Evolutionary conservation across 2,329 filamentous ascomycete species (phyloP), one percentile per base, ranked within the genome.

Genomic region (Colletotrichum euphorbiae): DNA sequence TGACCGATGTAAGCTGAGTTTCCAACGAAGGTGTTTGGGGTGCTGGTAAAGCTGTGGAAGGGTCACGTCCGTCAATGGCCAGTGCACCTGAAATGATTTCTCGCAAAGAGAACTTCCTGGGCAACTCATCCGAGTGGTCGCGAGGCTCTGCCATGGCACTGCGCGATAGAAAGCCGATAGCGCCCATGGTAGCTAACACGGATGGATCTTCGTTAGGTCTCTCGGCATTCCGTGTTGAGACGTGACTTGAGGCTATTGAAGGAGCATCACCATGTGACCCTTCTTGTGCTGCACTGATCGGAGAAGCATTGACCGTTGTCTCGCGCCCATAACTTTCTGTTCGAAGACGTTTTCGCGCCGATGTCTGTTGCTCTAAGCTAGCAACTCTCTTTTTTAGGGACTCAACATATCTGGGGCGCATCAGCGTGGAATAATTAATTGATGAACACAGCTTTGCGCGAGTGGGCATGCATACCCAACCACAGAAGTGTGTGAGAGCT

Each of bases 111-210:
- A 69, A 64, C 15, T 36, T 52, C 8, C 52, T 33, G 17, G 60
- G 60, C 19, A 59, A 17, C 28, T 54, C 61, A 19, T 65, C 55
- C 6, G 42, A 52, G 12, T 50, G 33, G 21, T 43, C 55, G 11
- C 55, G 51, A 7, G 61, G 61, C 28, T 69, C 66, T 12, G 66
- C 66, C 66, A 69, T 69, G 19, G 66, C 66, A 15, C 50, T 65
- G 42, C 62, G 62, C 4, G 61, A 69, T 21, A 69, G 40, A 21
- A 69, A 69, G 4, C 66, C 66, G 17, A 69, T 65, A 5, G 66
- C 66, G 8, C 66, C 66, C 61, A 69, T 65, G 6, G 66, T 61
- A 7, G 62, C 66, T n/a, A 61, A 50, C 12, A 65, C 66, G 6
- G 61, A 60, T 12, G 61, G 45, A n/a, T 65, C 66, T n/a, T 69